Evolutionary conservation across 108 stramenopile genomes (phyloP), one percentile per base, ranked within the genome.

Genomic region (Chaetoceros muelleri): DNA sequence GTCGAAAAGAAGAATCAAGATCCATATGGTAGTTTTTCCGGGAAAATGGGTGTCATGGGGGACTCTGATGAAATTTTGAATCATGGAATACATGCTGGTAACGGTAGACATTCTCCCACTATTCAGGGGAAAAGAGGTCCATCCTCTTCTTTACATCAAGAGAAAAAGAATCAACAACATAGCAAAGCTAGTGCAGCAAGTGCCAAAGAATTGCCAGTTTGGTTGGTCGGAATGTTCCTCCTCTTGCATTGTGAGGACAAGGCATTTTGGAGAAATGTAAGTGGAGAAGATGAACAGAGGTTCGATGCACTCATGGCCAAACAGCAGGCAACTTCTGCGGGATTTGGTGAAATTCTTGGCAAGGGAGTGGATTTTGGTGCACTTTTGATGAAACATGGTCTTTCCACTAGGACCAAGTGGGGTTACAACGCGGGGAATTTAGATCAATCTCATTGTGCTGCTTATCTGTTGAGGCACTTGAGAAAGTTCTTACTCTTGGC

Each of bases 171-270:
- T 40, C 8, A 5, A 40, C 5, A 40, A 10, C 5, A 40, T 40
- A 40, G 13, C 34, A 40, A 40, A 40, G 49, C 67, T 26, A 65
- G 69, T 7, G 50, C 62, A n/a, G 72, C 79, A 28, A 79, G 84
- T 0, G 89, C 89, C 0, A 86, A 86, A 53, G 90, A 91, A 59
- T 59, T 91, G 3, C 90, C 90, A 0, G 85, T 87, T 0, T 91
- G 90, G 90, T 66, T 91, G 26, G 68, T 91, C 24, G 76, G 83
- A 20, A 87, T 78, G 46, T 91, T 91, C 60, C 62, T 91, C 25
- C 53, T 91, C 51, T 60, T 91, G 21, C 90, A 91, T 58, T 87
- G 85, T 52, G 90, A 87, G 70, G 79, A 85, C 48, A 64, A 75
- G 60, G 76, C 79, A 1, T 81, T 74, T 61, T 60, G 74, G 60